Evolutionary conservation across 441 rosid species (phyloP).

Genomic region (Jatropha podagrica): DNA sequence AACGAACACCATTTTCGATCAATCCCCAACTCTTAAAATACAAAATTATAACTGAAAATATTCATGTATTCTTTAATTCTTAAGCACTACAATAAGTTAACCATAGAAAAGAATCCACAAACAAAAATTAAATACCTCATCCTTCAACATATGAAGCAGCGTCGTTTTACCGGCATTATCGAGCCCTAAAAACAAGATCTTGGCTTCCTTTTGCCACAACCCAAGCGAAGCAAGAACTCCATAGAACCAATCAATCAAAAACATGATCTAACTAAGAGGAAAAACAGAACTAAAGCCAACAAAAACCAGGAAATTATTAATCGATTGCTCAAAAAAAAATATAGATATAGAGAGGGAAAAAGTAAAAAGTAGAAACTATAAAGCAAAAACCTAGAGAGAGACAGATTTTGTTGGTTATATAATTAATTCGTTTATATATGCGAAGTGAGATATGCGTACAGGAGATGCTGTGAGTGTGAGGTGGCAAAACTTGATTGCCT

Average conservation of each 20-base stretch:
- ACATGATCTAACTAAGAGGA: conserved; percentile 36
- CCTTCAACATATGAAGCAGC: conserved; percentile 82
- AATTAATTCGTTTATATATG: no score
- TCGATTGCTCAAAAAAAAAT: background rate
- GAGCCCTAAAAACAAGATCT: conserved; percentile 85
- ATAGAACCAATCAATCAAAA: conserved; percentile 79
- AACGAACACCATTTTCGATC: no score
- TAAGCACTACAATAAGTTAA: background rate
- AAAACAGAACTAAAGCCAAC: background rate
- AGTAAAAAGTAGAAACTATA: background rate
- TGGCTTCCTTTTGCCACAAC: conserved; percentile 81
- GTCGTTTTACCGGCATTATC: conserved; percentile 89
- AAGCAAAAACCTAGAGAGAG: conserved; percentile 6
- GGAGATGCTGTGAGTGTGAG: background rate
- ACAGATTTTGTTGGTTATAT: background rate
- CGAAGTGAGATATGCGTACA: background rate
- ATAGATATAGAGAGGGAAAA: background rate
- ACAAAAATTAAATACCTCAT: conserved; percentile 41
- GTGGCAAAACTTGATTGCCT: conserved; percentile 11
- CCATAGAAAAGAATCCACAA: background rate
- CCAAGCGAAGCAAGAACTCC: conserved; percentile 76
- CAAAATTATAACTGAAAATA: no score
- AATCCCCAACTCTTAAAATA: no score
- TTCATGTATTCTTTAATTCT: background rate
- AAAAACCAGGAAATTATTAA: background rate